Evolutionary conservation across 2,329 filamentous ascomycete species (phyloP).

Genomic region (Diaporthe sp.): DNA sequence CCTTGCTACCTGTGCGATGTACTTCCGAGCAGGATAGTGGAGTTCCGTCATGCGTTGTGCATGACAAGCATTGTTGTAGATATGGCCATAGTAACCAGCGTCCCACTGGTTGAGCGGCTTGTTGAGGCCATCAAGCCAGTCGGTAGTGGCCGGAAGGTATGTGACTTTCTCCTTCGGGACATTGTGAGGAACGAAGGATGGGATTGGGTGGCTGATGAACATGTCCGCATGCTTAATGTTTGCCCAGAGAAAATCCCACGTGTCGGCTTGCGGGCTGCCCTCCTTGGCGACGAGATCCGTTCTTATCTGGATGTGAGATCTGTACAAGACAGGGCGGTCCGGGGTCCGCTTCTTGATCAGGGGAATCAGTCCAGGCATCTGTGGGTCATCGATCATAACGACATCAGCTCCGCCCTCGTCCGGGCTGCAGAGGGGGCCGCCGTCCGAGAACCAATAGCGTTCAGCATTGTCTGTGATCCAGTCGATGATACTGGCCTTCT

Average conservation of each 20-base stretch:
- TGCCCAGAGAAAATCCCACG: conserved; percentile 81
- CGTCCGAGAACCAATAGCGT: conserved; percentile 77
- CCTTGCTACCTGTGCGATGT: conserved; percentile 83
- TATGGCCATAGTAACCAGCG: conserved; percentile 76
- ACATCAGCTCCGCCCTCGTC: conserved; percentile 80
- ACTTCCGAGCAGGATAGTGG: conserved; percentile 70
- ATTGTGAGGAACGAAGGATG: conserved; percentile 76
- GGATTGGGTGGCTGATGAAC: conserved; percentile 86
- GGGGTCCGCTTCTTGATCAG: conserved; percentile 78
- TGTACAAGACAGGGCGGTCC: conserved; percentile 80
- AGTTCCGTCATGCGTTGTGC: conserved; percentile 70
- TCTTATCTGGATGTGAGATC: conserved; percentile 86
- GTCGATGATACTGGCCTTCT: conserved; percentile 71
- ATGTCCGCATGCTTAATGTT: conserved; percentile 77
- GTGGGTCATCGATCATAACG: conserved; percentile 83
- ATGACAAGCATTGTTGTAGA: conserved; percentile 74
- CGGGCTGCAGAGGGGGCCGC: conserved; percentile 73
- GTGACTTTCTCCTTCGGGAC: conserved; percentile 75
- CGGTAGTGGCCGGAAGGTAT: conserved; percentile 83
- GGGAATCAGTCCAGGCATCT: conserved; percentile 84
- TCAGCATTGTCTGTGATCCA: conserved; percentile 82
- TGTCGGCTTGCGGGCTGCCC: conserved; percentile 75
- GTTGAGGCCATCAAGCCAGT: conserved; percentile 87
- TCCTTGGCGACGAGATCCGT: conserved; percentile 74
- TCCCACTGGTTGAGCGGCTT: conserved; percentile 79